Evolutionary conservation across 208 protist species (phyloP).

Genomic region (Leishmania mexicana): DNA sequence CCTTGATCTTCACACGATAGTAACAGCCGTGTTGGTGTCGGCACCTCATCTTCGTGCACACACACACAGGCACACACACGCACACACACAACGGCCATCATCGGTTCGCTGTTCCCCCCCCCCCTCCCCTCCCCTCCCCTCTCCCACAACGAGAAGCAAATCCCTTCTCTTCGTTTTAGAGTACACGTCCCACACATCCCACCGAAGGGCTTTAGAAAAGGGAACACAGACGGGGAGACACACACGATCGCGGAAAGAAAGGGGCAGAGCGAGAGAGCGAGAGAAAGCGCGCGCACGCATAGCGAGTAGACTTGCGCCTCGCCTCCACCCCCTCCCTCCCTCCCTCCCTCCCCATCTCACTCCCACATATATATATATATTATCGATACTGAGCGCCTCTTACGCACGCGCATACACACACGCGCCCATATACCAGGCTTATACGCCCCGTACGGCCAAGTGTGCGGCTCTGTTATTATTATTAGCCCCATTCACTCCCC

Average conservation of each 20-base stretch:
- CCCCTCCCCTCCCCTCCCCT: neutral
- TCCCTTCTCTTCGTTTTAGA: neutral
- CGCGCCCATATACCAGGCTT: neutral
- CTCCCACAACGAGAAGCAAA: no score
- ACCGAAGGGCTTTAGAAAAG: neutral
- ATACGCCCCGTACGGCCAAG: neutral
- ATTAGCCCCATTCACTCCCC: neutral
- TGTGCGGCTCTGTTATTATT: slow-evolving; percentile 1
- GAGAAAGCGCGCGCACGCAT: neutral
- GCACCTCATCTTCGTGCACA: neutral
- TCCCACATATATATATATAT: neutral
- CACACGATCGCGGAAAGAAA: neutral
- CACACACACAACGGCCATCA: neutral
- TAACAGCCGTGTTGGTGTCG: neutral
- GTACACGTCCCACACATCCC: neutral
- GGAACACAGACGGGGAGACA: neutral
- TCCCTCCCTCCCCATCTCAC: neutral
- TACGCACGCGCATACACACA: neutral
- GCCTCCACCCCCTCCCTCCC: neutral
- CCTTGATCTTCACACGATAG: neutral
- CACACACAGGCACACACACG: neutral
- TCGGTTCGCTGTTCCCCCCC: neutral
- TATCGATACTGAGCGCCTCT: neutral
- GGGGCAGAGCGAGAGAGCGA: neutral
- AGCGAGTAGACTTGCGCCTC: neutral